These are phyloP conservation scores for Talaromyces sp. DNA, from an alignment of 2,329 filamentous ascomycete species.

Conservation along the genomic window DNA sequence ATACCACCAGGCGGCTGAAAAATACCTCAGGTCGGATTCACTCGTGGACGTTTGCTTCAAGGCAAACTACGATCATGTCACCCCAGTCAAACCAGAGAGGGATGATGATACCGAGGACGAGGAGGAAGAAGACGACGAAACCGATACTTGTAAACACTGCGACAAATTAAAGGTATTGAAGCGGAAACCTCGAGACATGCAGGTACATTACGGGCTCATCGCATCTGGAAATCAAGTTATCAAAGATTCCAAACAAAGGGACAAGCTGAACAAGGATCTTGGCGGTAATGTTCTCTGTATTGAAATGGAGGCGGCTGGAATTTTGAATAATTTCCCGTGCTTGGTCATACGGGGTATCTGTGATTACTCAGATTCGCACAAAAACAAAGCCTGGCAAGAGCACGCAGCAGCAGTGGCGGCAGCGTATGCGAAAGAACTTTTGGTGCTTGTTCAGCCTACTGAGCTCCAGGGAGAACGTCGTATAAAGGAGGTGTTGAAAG, in stretches of 20 bases:
- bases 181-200: neutral
- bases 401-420: constrained; percentile 21
- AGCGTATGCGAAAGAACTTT: constrained; percentile 23
- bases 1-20: neutral
- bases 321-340: constrained; percentile 21
- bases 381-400: constrained; percentile 21
- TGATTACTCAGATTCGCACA: constrained; percentile 24
- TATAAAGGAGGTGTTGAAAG: neutral
- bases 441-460: neutral
- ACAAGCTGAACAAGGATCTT: constrained; percentile 14
- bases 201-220: constrained; percentile 28
- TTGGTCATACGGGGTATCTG: constrained; percentile 24
- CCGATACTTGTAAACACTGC: neutral
- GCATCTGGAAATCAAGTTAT: constrained; percentile 25
- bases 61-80: neutral
- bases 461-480: neutral
- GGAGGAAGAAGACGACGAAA: neutral
- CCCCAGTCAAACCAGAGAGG: neutral
- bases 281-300: neutral
- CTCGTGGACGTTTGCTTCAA: neutral
- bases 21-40: neutral
- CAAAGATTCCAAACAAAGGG: constrained; percentile 21
- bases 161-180: neutral
- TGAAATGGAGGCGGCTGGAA: constrained; percentile 18
- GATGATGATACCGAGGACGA: neutral